Evolutionary conservation across 345 rosid species (phyloP), one percentile per base, ranked within the genome.

Genomic region (Boechera divaricarpa): DNA sequence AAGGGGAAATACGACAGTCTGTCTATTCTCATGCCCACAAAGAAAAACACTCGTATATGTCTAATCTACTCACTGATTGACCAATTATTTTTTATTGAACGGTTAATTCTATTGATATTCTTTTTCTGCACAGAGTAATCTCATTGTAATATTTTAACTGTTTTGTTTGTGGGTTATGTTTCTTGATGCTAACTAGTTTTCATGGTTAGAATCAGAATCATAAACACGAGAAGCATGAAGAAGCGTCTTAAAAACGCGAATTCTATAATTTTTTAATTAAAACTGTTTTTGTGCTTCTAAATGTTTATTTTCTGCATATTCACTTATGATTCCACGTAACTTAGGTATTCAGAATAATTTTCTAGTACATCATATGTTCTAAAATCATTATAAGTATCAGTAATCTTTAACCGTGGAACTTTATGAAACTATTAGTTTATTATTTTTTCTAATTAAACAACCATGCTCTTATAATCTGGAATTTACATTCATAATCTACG

Each of bases 1-100:
- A 69, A 44, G 75, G 60, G 32, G 31, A 12, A 77, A 45, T 62
- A 77, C 44, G 76, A 55, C 76, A 77, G 76, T 57, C 72, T 63
- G 81, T 71, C 54, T 6, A 69, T 32, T 36, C 38, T 5, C 44
- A 62, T 38, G 45, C 21, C 49, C 28, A 75, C 2, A 56, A 57
- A 74, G 54, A n/a, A 53, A 31, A 35, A 74, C 49, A 61, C 56
- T 48, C 45, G 28, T 48, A 58, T 47, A 48, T 49, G 38, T 57
- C 26, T 28, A 36, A 18, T 67, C 11, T 67, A 67, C 8, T 44
- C 21, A 47, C 29, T 55, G 7, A 35, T 26, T 57, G 29, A 47
- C 21, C 58, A 9, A n/a, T 21, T 11, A 0, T 4, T 16, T 35
- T 59, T 2, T 29, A 35, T 26, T 51, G 28, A 49, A 74, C 47